Percentiles rank a stretch among this genome's conserved stretches.
Conservation (phyloP, 495 filamentous ascomycete species). For the Pyrenopolyporus hunteri region DNA sequence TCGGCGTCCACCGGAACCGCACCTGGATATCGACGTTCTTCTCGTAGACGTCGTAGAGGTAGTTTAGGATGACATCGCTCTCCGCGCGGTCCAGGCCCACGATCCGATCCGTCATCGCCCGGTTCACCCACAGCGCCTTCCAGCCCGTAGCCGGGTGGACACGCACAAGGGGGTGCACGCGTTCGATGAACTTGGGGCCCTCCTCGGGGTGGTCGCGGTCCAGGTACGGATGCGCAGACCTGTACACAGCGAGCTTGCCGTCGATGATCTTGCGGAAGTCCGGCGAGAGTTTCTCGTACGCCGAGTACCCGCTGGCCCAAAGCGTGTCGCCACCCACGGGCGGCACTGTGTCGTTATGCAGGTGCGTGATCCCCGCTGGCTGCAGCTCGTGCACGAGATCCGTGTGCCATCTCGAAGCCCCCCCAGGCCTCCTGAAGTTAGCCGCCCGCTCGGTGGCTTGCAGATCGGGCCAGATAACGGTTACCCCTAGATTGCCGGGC, state of each 20-base stretch:
- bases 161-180: conserved; percentile 70
- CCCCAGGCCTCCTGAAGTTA: conserved; percentile 68
- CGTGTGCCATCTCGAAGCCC: conserved; percentile 70
- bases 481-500: conserved; percentile 67
- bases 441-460: conserved; percentile 60
- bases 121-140: conserved; percentile 75
- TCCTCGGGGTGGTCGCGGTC: conserved; percentile 65
- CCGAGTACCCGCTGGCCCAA: conserved; percentile 72
- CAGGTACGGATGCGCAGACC: conserved; percentile 70
- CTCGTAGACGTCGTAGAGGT: conserved; percentile 70
- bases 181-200: conserved; percentile 68
- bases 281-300: conserved; percentile 75
- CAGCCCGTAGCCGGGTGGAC: conserved; percentile 75
- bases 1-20: conserved; percentile 67
- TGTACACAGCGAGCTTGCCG: conserved; percentile 68
- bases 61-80: conserved; percentile 70
- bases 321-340: conserved; percentile 71
- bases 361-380: conserved; percentile 72
- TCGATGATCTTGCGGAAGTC: conserved; percentile 74
- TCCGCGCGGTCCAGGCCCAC: conserved; percentile 69
- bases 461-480: conserved; percentile 72
- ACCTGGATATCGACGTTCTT: conserved; percentile 71
- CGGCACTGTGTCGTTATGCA: conserved; percentile 72
- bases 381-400: conserved; percentile 74
- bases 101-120: conserved; percentile 67